Conservation (phyloP, 2,329 filamentous ascomycete genomes). For the Aspergillus piperis region DNA sequence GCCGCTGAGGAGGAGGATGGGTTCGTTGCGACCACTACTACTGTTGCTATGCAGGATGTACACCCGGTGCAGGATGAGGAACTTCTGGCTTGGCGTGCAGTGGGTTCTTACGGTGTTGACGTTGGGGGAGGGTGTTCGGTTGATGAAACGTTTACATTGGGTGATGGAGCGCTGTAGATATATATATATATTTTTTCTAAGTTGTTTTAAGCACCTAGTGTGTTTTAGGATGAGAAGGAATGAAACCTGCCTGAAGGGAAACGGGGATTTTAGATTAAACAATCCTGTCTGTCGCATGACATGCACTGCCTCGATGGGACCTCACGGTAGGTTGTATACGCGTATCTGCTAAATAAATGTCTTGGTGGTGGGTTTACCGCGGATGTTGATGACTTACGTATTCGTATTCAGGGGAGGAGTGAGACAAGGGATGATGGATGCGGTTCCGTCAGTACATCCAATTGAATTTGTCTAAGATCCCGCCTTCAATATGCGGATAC, state of each 20-base stretch:
- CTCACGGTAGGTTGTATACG: background rate
- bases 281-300: background rate
- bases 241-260: background rate
- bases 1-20: slow-evolving; percentile 31
- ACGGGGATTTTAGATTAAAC: background rate
- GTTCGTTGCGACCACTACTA: background rate
- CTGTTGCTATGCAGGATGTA: slow-evolving; percentile 6
- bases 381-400: background rate
- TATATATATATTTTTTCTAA: background rate
- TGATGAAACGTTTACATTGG: background rate
- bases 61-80: slow-evolving; percentile 6
- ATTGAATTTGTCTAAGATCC: no score
- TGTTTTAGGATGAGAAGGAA: background rate
- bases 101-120: background rate
- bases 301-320: background rate
- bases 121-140: background rate
- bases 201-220: no score
- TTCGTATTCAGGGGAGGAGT: background rate
- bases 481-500: no score
- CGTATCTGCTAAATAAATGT: background rate
- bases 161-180: background rate
- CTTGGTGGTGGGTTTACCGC: background rate
- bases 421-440: no score
- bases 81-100: background rate
- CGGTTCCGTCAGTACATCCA: no score